These are phyloP conservation scores for Mucor plumbeus DNA, from an alignment of 371 early-diverging fungal genomes.

Conservation along the genomic window DNA sequence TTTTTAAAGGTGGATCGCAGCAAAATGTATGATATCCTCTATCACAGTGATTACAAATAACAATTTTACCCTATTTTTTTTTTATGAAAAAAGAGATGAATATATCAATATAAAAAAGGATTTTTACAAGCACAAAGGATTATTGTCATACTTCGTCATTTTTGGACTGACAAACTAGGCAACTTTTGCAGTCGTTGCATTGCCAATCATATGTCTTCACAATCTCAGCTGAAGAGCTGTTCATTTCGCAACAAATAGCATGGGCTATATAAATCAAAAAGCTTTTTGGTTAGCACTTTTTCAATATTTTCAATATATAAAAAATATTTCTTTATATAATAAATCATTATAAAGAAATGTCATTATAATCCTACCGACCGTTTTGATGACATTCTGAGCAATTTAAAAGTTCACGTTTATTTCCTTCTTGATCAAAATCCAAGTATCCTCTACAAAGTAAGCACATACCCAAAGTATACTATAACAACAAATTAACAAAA, in stretches of 20 bases:
- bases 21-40: conserved; percentile 45
- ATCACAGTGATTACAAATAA: conserved; percentile 45
- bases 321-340: neutral
- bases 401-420: conserved; percentile 23
- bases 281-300: neutral
- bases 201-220: conserved; percentile 52
- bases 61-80: conserved; percentile 32
- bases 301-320: neutral
- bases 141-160: conserved; percentile 44
- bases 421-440: conserved; percentile 32
- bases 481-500: neutral
- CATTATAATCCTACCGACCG: conserved; percentile 38
- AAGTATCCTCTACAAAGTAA: conserved; percentile 34
- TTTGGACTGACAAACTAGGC: conserved; percentile 42
- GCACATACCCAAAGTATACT: conserved; percentile 44
- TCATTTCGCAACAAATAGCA: conserved; percentile 34
- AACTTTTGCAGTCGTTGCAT: conserved; percentile 53
- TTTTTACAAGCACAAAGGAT: neutral
- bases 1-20: conserved; percentile 33
- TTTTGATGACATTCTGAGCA: conserved; percentile 47
- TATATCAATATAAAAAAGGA: conserved; percentile 17
- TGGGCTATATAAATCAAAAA: conserved; percentile 29
- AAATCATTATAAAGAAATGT: neutral
- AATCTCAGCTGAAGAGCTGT: conserved; percentile 29
- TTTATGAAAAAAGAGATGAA: neutral